Base-by-base conservation (phyloP, 1,284 basidiomycete genomes). In the Veloboletus limbatus region DNA sequence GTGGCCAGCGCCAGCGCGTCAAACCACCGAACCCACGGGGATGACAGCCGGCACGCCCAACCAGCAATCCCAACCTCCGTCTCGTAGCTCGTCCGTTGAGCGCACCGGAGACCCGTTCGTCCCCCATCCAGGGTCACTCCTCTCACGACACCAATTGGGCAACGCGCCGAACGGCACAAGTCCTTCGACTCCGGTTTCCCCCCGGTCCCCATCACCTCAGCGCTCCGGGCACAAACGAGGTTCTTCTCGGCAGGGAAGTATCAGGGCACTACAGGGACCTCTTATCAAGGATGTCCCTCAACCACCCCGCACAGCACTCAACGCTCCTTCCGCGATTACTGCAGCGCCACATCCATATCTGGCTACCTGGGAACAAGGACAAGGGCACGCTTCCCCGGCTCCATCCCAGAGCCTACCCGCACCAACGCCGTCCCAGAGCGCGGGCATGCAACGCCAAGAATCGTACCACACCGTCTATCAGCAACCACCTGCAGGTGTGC, bases 1-100 rank as follows among this genome's bases (percentile, higher is more conserved):
- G n/a, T 48, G 56, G 50, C 66, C 66, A 20, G 36, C 52, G 3
- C 64, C 64, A 4, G 52, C 53, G 4, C 64, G 58, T 16, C 63
- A 51, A 11, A n/a, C 38, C 14, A 53, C 47, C 3, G 59, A 54
- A 14, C 51, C 52, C 16, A 45, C 34, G 39, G 49, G 38, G 28
- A 24, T n/a, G n/a, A 25, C 24, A 2, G 10, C 30, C 36, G 40
- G 30, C 6, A 28, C 25, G 22, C 46, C 40, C 17, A 17, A 40
- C 20, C 49, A 30, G 25, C 49, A 22, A 9, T 47, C 52, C 9
- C 49, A 22, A 9, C 45, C 52, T 10, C 33, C 47, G 30, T 52
- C 62, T 21, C 62, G 58, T 16, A 61, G 36, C 33, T 53, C 59
- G 8, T 64, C 62, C 16, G 26, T 48, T 17, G 60, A 66, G 39